A percentile compares a stretch with the other conserved stretches of the same genome.
These are phyloP conservation scores for Neurospora sp. DNA, from an alignment of 495 filamentous ascomycete species.

Conservation along the genomic window DNA sequence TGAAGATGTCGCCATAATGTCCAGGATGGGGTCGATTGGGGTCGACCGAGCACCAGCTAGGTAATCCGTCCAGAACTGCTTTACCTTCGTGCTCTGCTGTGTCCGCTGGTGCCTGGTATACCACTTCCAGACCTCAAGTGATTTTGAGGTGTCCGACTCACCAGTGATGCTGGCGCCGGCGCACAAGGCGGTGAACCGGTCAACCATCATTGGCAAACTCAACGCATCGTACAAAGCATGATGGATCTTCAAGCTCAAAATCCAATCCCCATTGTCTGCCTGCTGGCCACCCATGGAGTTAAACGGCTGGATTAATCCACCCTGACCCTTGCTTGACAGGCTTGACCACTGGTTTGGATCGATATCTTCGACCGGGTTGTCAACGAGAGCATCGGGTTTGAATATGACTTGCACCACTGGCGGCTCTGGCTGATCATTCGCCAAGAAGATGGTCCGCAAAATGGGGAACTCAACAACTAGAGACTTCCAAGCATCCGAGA, in stretches of 20 bases:
- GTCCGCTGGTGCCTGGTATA: conserved; percentile 8
- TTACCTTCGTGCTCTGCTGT: conserved; percentile 10
- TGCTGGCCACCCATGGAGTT: conserved; percentile 1
- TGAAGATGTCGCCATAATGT: not conserved
- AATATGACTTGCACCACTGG: conserved; percentile 44
- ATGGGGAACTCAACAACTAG: conserved; percentile 45
- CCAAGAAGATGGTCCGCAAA: conserved; percentile 52
- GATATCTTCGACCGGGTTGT: not conserved
- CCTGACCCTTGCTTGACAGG: not conserved
- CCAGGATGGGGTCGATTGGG: not conserved
- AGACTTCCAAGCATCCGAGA: conserved; percentile 44
- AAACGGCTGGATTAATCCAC: conserved; percentile 4
- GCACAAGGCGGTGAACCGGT: conserved; percentile 18
- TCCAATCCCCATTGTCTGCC: conserved; percentile 7
- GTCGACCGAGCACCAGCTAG: conserved; percentile 18
- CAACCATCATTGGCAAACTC: conserved; percentile 47
- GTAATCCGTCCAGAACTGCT: conserved; percentile 47
- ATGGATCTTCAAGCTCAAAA: conserved; percentile 44
- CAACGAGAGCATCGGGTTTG: not conserved
- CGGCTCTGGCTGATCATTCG: conserved; percentile 28
- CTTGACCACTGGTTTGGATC: not conserved
- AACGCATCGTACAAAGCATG: conserved; percentile 76
- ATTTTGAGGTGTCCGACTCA: not conserved
- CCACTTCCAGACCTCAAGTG: conserved; percentile 11
- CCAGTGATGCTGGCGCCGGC: not conserved